Base-by-base conservation (phyloP, 75 land plant genomes). In the Pinus tabuliformis region DNA sequence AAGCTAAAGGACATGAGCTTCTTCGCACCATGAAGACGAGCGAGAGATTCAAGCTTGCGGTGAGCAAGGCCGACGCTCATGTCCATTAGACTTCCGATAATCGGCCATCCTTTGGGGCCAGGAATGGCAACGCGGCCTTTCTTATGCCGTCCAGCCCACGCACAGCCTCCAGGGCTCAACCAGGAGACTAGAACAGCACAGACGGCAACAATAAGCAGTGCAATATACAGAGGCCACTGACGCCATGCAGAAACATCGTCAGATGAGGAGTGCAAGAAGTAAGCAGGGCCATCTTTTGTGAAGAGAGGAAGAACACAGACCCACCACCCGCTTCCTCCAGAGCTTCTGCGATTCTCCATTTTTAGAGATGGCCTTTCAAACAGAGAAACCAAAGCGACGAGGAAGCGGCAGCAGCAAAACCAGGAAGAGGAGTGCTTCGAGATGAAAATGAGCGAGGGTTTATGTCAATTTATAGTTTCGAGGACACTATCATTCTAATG, bases 1-100 rank as follows among this genome's bases (percentile, higher is more conserved):
- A 90, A 72, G 78, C 81, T 84, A 79, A 90, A 85, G 28, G 92
- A 87, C 89, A 90, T 90, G 39, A 90, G 81, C 62, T 79, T 36
- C 5, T 57, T 85, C 18, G 87, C 87, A 5, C 14, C 24, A 9
- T 20, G 66, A 21, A 45, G 3, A 6, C 26, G 0, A 5, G 92
- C 84, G 14, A 81, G 49, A 39, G 72, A 4, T 11, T 84, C 86
- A 0, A 90, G 79, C 13, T 78, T 22, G 14, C 81, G 79, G 82
- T 87, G 89, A n/a, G 87, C 81, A 37, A 83, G 52, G 56, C 79
- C 66, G 28, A 64, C 70, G 15, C 76, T 65, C 33, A 90, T 66
- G 9, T 70, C 28, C 72, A 79, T 57, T 49, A 85, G 62, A 76
- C 64, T 73, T 14, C 91, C 89, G 5, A 86, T 26, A 14, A 86